phyloP scores from a whole-genome alignment of 805 yeast species.

The Candida ortonii region DNA sequence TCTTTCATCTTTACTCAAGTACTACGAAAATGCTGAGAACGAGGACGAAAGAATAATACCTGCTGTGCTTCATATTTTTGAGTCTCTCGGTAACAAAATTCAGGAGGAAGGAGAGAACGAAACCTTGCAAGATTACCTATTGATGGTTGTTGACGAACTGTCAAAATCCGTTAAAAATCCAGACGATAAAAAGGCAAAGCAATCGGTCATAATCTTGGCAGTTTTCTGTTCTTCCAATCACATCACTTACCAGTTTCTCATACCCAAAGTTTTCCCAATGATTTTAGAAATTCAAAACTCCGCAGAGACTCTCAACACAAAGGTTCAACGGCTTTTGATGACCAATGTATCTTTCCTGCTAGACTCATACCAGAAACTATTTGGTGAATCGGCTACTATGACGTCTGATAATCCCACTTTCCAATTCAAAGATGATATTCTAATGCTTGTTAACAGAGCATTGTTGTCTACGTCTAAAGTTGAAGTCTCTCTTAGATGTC shows the following conservation, averaged over 20 bases:
- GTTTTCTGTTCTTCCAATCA: conserved; percentile 49
- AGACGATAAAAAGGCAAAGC: conserved; percentile 54
- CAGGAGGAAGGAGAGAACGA: conserved; percentile 12
- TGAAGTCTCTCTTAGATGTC: conserved; percentile 67
- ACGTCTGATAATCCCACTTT: conserved; percentile 38
- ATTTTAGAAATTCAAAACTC: conserved; percentile 35
- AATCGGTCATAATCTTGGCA: conserved; percentile 59
- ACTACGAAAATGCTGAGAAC: conserved; percentile 31
- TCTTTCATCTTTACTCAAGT: conserved; percentile 24
- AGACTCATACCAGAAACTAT: conserved; percentile 47
- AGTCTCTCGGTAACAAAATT: conserved; percentile 40
- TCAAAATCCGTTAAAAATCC: conserved; percentile 47
- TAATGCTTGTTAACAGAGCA: conserved; percentile 66
- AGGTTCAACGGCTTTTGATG: conserved; percentile 58
- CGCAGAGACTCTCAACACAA: conserved; percentile 38
- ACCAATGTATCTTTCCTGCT: conserved; percentile 59
- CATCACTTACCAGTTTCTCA: conserved; percentile 45
- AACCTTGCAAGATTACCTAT: conserved; percentile 20
- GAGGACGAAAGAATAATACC: conserved; percentile 37
- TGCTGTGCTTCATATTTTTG: conserved; percentile 43
- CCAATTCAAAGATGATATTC: conserved; percentile 59
- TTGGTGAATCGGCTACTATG: conserved; percentile 23
- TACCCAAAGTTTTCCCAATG: conserved; percentile 44
- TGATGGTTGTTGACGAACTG: conserved; percentile 46
- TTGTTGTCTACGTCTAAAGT: conserved; percentile 62